Evolutionary conservation across 78 protist species (phyloP).

Genomic region (Capsaspora owczarzaki): DNA sequence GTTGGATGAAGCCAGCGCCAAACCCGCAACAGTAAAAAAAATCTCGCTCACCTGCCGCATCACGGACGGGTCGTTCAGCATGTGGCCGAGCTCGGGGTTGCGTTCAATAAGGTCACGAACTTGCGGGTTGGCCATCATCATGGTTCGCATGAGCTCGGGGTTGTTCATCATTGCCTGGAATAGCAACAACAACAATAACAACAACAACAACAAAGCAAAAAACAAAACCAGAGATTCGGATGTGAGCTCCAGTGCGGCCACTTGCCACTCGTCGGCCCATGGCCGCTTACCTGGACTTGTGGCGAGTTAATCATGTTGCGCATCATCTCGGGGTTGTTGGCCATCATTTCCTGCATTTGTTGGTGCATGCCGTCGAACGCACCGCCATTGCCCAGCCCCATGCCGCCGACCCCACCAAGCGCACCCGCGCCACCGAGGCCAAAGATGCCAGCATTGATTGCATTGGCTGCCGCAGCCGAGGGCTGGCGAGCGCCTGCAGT

Average conservation of each 20-base stretch:
- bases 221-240: not conserved
- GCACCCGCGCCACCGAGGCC: not conserved
- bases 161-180: slow-evolving; percentile 44
- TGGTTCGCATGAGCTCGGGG: slow-evolving; percentile 62
- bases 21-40: not conserved
- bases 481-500: not conserved
- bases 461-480: not conserved
- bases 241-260: too few relatives aligned
- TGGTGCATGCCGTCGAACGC: not conserved
- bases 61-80: slow-evolving; percentile 59
- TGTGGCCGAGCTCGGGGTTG: slow-evolving; percentile 79
- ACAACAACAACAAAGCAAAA: too few relatives aligned
- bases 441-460: not conserved
- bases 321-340: not conserved
- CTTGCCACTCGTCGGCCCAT: too few relatives aligned
- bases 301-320: not conserved
- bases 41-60: not conserved
- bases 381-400: not conserved
- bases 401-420: not conserved
- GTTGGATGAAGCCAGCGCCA: too few relatives aligned
- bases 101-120: slow-evolving; percentile 61
- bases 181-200: too few relatives aligned
- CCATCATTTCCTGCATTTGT: not conserved
- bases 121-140: slow-evolving; percentile 70
- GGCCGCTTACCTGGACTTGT: not conserved